Evolutionary conservation across 129 eudicot genomes (phyloP), one percentile per base, ranked within the genome.

Genomic region (Pulicaria dysenterica): DNA sequence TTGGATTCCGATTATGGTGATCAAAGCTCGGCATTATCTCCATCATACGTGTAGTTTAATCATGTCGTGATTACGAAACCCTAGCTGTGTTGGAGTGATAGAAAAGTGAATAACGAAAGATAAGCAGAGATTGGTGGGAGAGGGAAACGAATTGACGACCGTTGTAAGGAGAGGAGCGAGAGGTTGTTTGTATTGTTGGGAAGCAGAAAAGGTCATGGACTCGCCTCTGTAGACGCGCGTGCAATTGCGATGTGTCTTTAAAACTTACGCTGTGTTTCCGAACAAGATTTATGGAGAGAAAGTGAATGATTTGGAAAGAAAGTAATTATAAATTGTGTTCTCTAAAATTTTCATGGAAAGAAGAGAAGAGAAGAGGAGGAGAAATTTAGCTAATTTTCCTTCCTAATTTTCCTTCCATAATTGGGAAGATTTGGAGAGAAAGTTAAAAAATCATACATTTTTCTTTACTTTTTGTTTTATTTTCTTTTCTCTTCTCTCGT

Each of bases 141-240:
- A 49, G 60, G 74, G 70, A 73, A 73, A 43, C 11, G 65, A 40
- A 11, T 57, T 69, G 79, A 41, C 64, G 83, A 79, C 83, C 83
- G 79, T 79, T 79, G 83, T 46, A 56, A 14, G 24, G 65, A 46
- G 60, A 19, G 34, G 72, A 24, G 43, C 19, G 71, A 7, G 34
- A 24, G 31, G 31, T 63, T 63, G 34, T 63, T 40, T 56, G 45
- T 71, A 67, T 43, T 61, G 68, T 67, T 58, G 70, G 70, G 81
- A 69, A 59, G 31, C 54, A 59, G 55, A 75, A 67, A 47, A 49
- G 46, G 9, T 36, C 2, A 40, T n/a, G 5, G 34, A 59, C 38
- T 46, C 8, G 17, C 42, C 6, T 46, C 8, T 62, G 8, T 34
- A 39, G 67, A 49, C 53, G 19, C 58, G 69, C 47, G 54, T 70